Base-by-base conservation (phyloP, 805 yeast genomes). In the Barnettozyma botsteinii region DNA sequence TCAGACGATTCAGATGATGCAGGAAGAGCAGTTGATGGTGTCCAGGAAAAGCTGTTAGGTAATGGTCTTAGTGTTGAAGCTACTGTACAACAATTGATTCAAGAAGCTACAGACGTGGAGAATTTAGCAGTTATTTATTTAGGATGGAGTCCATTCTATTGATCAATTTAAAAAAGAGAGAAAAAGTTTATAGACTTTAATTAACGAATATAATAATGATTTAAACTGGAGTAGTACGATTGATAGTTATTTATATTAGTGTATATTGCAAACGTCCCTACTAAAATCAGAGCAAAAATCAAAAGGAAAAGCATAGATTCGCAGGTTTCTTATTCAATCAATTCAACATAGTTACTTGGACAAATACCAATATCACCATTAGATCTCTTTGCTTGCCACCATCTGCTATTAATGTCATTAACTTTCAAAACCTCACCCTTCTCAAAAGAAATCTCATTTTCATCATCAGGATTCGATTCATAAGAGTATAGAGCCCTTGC, bases 361-460 rank as follows among this genome's bases (percentile, higher is more conserved):
- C 96, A 88, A 54, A 91, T 91, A 50, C 98, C 98, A 32, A 87
- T 84, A 60, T 88, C 93, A 25, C 98, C 98, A 51, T 78, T 83
- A 8, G 82, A 72, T 56, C 89, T 77, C 60, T 84, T 78, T 30
- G 96, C 97, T 65, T 88, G 96, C 98, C 98, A 91, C 98, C 98
- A 91, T 65, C 94, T 81, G 33, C 97, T 97, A 49, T 85, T 85
- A 42, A 87, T 86, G 56, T 91, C 97, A 51, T 86, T 86, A 25
- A 91, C 95, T 54, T 81, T 87, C 60, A 91, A 72, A n/a, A 87
- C 67, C 61, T 91, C 98, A 41, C 93, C 96, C 61, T 89, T 87
- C 48, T 73, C 79, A 56, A 91, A 93, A 5, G 95, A 83, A 19
- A 91, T 75, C 65, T 91, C 98, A 56, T 89, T 88, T 47, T 83